These are phyloP conservation scores for Lignosus rhinocerotis DNA, from an alignment of 1,284 basidiomycete species.

Conservation along the genomic window DNA sequence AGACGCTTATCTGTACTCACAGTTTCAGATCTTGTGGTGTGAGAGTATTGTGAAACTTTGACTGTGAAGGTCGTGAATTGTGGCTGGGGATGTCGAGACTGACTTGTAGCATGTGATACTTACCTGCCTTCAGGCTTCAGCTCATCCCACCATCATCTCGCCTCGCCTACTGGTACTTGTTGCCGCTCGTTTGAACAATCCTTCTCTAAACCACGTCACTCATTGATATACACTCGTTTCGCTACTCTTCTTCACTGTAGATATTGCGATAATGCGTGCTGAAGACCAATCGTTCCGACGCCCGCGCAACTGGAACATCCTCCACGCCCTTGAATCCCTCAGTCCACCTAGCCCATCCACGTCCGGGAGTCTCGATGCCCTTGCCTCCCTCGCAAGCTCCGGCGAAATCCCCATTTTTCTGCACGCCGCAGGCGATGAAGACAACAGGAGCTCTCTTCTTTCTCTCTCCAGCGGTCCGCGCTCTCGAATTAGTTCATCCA, in stretches of 20 bases:
- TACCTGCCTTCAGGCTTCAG: too few species aligned
- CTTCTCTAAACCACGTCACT: not conserved
- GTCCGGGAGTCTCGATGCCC: slow-evolving; percentile 41
- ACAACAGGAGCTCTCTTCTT: not conserved
- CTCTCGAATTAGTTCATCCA: not conserved
- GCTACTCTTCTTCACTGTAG: not conserved
- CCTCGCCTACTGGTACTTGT: too few species aligned
- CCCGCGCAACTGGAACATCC: slow-evolving; percentile 33
- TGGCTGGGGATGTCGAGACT: too few species aligned
- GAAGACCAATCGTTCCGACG: slow-evolving; percentile 5
- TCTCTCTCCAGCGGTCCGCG: slow-evolving; percentile 2
- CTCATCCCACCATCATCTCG: too few species aligned
- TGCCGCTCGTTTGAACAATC: too few species aligned
- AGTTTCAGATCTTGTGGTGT: too few species aligned
- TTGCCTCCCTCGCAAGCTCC: slow-evolving; percentile 43
- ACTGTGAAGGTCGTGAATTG: too few species aligned
- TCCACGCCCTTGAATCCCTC: slow-evolving; percentile 44
- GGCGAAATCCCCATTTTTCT: slow-evolving; percentile 60
- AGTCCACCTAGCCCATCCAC: slow-evolving; percentile 47
- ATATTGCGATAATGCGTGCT: not conserved
- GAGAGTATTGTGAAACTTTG: too few species aligned
- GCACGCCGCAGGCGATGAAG: slow-evolving; percentile 29
- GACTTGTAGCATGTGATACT: too few species aligned
- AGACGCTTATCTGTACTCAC: too few species aligned
- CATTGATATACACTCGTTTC: not conserved